Percentiles rank a stretch among this genome's conserved stretches.
phyloP scores from a whole-genome alignment of 2,329 filamentous ascomycete species.

The Verticillium albo-atrum region DNA sequence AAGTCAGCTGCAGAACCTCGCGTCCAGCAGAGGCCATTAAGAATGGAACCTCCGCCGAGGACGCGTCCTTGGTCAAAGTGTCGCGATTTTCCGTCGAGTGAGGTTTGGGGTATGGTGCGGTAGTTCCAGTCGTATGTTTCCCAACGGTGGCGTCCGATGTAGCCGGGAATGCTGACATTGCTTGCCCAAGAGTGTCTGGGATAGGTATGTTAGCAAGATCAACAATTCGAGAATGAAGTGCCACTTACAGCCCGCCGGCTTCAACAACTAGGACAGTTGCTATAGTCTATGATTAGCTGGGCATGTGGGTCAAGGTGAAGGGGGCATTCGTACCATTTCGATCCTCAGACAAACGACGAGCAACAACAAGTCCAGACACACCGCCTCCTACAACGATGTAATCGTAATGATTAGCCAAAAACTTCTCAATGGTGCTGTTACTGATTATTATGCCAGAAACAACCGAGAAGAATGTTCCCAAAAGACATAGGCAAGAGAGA shows the following conservation, averaged over 20 bases:
- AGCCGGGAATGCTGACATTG: conserved; percentile 12
- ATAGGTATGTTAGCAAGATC: background rate
- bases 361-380: conserved; percentile 38
- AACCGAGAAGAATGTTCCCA: background rate
- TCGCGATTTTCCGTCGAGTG: conserved; percentile 27
- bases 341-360: conserved; percentile 36
- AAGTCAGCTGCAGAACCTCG: conserved; percentile 33
- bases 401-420: conserved; percentile 19
- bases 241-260: conserved; percentile 11
- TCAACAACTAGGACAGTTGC: conserved; percentile 14
- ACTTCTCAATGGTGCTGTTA: conserved; percentile 4
- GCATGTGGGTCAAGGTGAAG: background rate
- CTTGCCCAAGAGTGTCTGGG: conserved; percentile 8
- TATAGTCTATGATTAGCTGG: background rate
- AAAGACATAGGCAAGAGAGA: background rate
- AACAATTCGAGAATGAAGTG: no score
- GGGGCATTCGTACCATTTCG: conserved; percentile 8
- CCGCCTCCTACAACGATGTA: conserved; percentile 42
- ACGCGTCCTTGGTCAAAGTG: conserved; percentile 29
- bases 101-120: conserved; percentile 22
- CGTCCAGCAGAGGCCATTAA: conserved; percentile 37
- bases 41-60: conserved; percentile 33
- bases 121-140: conserved; percentile 23
- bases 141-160: conserved; percentile 10
- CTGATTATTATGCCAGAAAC: conserved; percentile 6